Evolutionary conservation across 495 filamentous ascomycete species (phyloP).

Genomic region (Daldinia grandis): DNA sequence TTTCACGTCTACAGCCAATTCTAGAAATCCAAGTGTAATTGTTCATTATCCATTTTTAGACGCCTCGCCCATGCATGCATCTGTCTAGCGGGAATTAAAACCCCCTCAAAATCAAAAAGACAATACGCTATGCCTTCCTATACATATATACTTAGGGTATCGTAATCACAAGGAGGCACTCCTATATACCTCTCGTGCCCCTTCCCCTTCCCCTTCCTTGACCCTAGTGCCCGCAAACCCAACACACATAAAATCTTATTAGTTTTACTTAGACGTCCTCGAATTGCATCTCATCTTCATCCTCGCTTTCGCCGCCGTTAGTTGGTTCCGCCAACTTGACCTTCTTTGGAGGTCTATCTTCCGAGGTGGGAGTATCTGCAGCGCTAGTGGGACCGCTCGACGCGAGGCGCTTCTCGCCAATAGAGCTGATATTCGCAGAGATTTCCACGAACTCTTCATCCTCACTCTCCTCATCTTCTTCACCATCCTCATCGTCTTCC

Average conservation of each 20-base stretch:
- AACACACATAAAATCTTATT: not conserved
- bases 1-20: slow-evolving; percentile 8
- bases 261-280: slow-evolving; percentile 61
- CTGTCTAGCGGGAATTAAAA: not conserved
- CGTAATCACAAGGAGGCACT: not conserved
- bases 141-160: slow-evolving; percentile 20
- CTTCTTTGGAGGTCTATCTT: slow-evolving; percentile 60
- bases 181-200: not conserved
- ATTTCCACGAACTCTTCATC: slow-evolving; percentile 51
- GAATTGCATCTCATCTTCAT: slow-evolving; percentile 69
- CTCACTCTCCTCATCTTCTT: slow-evolving; percentile 58
- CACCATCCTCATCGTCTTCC: slow-evolving; percentile 53
- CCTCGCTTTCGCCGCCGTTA: slow-evolving; percentile 58
- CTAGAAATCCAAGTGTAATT: not conserved
- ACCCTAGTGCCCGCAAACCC: not conserved
- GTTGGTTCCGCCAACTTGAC: slow-evolving; percentile 61
- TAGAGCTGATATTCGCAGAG: slow-evolving; percentile 30
- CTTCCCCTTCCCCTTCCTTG: not conserved
- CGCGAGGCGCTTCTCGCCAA: slow-evolving; percentile 40
- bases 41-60: slow-evolving; percentile 23
- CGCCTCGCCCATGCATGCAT: slow-evolving; percentile 15
- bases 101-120: not conserved
- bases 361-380: slow-evolving; percentile 51
- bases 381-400: slow-evolving; percentile 50
- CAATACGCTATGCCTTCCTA: slow-evolving; percentile 10